A percentile compares a stretch with the other conserved stretches of the same genome.
Conservation (phyloP, 768 basidiomycete genomes). For the Crepidotus variabilis region DNA sequence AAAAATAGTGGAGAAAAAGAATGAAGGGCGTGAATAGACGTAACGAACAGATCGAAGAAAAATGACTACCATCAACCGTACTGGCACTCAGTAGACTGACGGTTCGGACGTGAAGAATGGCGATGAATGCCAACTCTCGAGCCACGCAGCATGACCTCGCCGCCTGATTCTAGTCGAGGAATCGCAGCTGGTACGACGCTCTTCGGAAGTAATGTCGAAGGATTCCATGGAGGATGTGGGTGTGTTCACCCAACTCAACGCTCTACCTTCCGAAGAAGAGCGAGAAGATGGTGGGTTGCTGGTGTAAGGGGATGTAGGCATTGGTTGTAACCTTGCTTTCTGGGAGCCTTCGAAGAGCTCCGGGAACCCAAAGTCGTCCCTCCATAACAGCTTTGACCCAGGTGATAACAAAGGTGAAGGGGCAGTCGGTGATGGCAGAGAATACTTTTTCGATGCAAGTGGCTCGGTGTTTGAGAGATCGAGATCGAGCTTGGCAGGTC, state of each 20-base stretch:
- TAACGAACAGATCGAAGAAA: too few species aligned
- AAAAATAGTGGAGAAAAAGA: neutral
- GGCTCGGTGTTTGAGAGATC: neutral
- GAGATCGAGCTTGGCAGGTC: neutral
- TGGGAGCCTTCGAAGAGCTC: neutral
- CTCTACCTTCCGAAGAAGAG: neutral
- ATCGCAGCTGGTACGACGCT: neutral
- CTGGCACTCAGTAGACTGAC: too few species aligned
- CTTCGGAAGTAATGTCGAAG: neutral
- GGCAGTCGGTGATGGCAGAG: neutral
- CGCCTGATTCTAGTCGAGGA: neutral
- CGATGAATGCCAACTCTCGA: too few species aligned
- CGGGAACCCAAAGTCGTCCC: neutral
- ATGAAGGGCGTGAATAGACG: neutral
- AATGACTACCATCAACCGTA: too few species aligned
- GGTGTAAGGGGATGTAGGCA: neutral
- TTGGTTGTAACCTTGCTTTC: neutral
- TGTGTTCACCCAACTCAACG: neutral
- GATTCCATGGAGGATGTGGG: neutral
- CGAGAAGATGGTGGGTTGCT: neutral
- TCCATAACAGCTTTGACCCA: neutral
- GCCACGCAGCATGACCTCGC: too few species aligned
- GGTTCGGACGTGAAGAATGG: too few species aligned
- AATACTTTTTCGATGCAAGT: neutral
- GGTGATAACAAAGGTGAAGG: neutral